phyloP scores from a whole-genome alignment of 2,329 filamentous ascomycete species.

The Cladophialophora psammophila region DNA sequence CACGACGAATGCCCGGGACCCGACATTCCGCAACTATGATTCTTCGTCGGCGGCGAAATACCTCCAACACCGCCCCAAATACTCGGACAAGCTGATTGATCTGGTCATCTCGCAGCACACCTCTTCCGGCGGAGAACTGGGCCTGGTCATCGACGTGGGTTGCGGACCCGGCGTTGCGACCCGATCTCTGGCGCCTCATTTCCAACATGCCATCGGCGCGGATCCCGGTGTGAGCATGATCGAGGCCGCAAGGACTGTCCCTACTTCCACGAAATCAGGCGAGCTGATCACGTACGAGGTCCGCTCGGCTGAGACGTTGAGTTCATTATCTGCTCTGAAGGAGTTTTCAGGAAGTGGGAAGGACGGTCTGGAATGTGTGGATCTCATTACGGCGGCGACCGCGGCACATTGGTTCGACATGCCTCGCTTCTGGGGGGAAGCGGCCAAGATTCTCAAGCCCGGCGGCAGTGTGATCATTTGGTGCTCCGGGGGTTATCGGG shows the following conservation, averaged over 20 bases:
- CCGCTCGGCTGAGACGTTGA: slow-evolving; percentile 56
- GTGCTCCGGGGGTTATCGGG: slow-evolving; percentile 44
- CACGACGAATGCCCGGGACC: slow-evolving; percentile 41
- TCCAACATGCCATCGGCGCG: slow-evolving; percentile 57
- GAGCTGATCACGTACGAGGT: slow-evolving; percentile 53
- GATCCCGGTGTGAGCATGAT: slow-evolving; percentile 65
- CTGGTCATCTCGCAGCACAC: slow-evolving; percentile 57
- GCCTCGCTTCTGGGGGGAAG: slow-evolving; percentile 57
- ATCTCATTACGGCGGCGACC: slow-evolving; percentile 60
- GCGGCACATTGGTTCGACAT: slow-evolving; percentile 68
- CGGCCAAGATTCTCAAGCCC: slow-evolving; percentile 57
- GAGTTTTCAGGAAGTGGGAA: slow-evolving; percentile 44
- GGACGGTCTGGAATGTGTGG: slow-evolving; percentile 46
- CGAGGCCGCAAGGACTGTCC: slow-evolving; percentile 51
- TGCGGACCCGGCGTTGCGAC: slow-evolving; percentile 64
- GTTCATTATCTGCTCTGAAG: slow-evolving; percentile 39
- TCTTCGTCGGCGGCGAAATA: slow-evolving; percentile 55
- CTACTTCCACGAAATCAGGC: slow-evolving; percentile 42
- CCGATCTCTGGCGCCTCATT: slow-evolving; percentile 56
- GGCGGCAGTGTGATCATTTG: slow-evolving; percentile 65
- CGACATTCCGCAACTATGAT: slow-evolving; percentile 58
- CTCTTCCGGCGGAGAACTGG: slow-evolving; percentile 54
- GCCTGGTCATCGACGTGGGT: slow-evolving; percentile 61
- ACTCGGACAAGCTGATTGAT: slow-evolving; percentile 57
- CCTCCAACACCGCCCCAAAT: slow-evolving; percentile 52